Evolutionary conservation across 2,329 filamentous ascomycete genomes (phyloP).

Genomic region (Penicillium sp.): DNA sequence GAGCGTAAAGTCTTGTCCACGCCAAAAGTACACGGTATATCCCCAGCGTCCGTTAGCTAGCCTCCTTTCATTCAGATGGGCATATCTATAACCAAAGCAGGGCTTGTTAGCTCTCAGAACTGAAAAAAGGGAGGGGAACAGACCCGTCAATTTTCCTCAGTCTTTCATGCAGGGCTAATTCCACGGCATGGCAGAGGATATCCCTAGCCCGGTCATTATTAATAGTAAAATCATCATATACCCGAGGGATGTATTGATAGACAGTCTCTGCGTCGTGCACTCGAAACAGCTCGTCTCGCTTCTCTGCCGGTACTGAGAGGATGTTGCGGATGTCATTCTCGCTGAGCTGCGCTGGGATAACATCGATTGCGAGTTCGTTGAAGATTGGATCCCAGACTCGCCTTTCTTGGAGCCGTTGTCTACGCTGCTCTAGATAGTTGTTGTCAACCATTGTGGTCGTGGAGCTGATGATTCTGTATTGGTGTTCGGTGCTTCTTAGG

Average conservation of each 20-base stretch:
- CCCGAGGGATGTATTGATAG: not conserved
- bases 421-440: no score
- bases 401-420: no score
- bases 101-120: not conserved
- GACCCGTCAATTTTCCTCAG: not conserved
- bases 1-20: not conserved
- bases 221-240: not conserved
- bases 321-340: not conserved
- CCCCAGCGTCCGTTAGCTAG: not conserved
- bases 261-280: not conserved
- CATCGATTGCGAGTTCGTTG: not conserved
- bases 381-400: not conserved
- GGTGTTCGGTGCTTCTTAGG: no score
- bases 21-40: not conserved
- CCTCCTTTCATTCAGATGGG: not conserved
- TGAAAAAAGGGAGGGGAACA: not conserved
- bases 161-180: not conserved
- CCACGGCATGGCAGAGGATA: not conserved
- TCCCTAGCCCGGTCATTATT: not conserved
- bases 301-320: not conserved
- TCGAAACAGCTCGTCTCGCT: not conserved
- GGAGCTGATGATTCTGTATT: no score
- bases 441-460: no score
- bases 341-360: not conserved
- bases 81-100: not conserved